Percentiles rank a stretch among this genome's conserved stretches.
Conservation (phyloP, 768 basidiomycete species). For the Coprinopsis sp. region DNA sequence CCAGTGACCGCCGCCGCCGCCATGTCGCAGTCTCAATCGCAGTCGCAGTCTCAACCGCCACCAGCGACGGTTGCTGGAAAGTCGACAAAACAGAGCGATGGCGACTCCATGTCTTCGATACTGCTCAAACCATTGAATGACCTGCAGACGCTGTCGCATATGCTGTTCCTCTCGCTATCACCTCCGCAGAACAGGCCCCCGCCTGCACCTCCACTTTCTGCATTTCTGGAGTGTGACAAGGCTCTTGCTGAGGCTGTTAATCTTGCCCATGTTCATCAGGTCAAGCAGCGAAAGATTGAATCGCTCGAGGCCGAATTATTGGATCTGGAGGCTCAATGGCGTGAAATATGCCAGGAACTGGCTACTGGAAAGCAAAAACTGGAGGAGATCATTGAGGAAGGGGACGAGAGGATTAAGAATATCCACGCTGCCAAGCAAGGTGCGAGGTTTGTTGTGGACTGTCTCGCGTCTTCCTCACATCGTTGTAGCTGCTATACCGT, state of each 20-base stretch:
- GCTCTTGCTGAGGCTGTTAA: constrained; percentile 62
- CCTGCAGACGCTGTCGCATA: constrained; percentile 59
- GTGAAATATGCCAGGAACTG: constrained; percentile 60
- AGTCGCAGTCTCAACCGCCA: constrained; percentile 3
- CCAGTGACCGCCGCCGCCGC: neutral
- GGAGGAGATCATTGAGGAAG: constrained; percentile 67
- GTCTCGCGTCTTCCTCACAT: neutral
- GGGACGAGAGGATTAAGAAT: constrained; percentile 63
- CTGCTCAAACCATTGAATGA: constrained; percentile 60
- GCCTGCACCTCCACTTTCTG: constrained; percentile 51
- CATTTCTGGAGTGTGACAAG: constrained; percentile 61
- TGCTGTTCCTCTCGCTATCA: constrained; percentile 69
- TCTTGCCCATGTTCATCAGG: constrained; percentile 66
- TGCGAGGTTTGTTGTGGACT: constrained; percentile 19
- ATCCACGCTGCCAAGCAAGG: constrained; percentile 74
- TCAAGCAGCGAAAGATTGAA: constrained; percentile 72
- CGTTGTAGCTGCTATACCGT: constrained; percentile 69
- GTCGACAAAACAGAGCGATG: constrained; percentile 16
- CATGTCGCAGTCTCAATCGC: neutral
- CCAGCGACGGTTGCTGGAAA: constrained; percentile 1
- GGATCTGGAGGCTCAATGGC: constrained; percentile 62
- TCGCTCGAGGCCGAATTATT: constrained; percentile 66
- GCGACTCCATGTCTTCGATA: constrained; percentile 53
- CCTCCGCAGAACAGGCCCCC: constrained; percentile 60
- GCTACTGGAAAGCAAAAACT: constrained; percentile 65